Percentiles rank a stretch among this genome's conserved stretches.
Conservation (phyloP, 148 eudicot species). For the Amaranthus palmeri region DNA sequence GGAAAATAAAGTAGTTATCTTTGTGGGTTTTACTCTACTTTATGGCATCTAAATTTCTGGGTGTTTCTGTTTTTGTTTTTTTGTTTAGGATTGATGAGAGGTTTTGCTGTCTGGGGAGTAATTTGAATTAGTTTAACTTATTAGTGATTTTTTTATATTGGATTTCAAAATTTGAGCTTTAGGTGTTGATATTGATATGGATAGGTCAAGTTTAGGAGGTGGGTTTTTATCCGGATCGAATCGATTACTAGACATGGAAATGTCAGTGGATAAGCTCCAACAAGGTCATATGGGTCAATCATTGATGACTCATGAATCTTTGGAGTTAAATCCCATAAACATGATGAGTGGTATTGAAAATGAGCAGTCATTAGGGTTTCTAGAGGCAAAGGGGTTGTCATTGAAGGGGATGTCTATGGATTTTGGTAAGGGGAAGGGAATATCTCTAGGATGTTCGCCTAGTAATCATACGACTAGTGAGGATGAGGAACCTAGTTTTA, state of each 20-base stretch:
- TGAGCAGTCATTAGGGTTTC: constrained; percentile 34
- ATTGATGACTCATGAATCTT: constrained; percentile 21
- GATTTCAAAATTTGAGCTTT: constrained; percentile 1
- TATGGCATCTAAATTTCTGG: constrained; percentile 1
- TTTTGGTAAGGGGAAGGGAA: constrained; percentile 45
- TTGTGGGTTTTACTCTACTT: not conserved
- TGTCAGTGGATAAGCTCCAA: constrained; percentile 25
- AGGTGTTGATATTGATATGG: constrained; percentile 23
- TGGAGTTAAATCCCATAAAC: constrained; percentile 27
- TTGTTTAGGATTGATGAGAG: constrained; percentile 8
- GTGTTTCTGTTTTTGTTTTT: not conserved
- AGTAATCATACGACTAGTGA: constrained; percentile 35
- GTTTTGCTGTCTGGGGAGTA: constrained; percentile 12
- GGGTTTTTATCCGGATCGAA: constrained; percentile 40
- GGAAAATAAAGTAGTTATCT: constrained; percentile 3
- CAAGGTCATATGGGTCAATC: constrained; percentile 31
- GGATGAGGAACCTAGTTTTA: constrained; percentile 43
- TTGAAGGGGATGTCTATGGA: constrained; percentile 31
- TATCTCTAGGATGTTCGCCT: constrained; percentile 22
- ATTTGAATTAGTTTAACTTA: not conserved
- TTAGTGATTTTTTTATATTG: not conserved
- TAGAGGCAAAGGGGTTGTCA: constrained; percentile 31
- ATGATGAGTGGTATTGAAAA: constrained; percentile 29
- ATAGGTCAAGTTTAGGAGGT: constrained; percentile 25
- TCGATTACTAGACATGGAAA: constrained; percentile 36